Evolutionary conservation across 2,329 filamentous ascomycete species (phyloP), one percentile per base, ranked within the genome.

Genomic region (Diaporthe sp.): DNA sequence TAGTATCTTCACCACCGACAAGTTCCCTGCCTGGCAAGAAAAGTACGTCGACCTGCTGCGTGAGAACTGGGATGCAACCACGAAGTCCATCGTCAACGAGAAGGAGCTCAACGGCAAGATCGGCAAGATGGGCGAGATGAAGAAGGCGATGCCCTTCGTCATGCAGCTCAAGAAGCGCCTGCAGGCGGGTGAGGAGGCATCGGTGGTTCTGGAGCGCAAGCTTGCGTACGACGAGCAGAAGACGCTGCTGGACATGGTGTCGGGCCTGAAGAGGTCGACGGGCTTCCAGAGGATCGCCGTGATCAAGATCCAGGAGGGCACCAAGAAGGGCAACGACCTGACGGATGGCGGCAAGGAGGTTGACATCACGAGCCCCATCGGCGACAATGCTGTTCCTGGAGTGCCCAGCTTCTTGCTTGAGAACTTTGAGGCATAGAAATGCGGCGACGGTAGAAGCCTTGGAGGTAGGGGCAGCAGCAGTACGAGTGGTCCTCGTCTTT

Each of bases 101-200:
- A 97, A 97, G 87, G 91, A 91, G 73, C 87, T 98, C 61, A 94
- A 92, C 80, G 92, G 91, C 78, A 90, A 92, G 81, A 92, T 98
- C 74, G 92, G 91, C 78, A 97, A 97, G 87, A 88, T 95, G 81
- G 92, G 92, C 57, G 94, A 97, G 85, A 95, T 95, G 89, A 99
- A 98, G 91, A 97, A 97, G 86, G 96, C 95, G 3, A 98, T 98
- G 96, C 97, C 97, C 0, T 98, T 98, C 81, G 92, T 98, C 67
- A 96, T 98, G 86, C 86, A 83, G 9, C 87, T 98, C 75, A 98
- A 98, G 92, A 94, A 91, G 83, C 91, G 94, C 70, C 89, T 99
- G 73, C 88, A 95, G 74, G 88, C 89, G 67, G 93, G 94, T 76
- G 91, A 96, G 84, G 85, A 87, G 19, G 86, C 91, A 2, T 87